These are phyloP conservation scores for Pleurostoma richardsiae DNA, from an alignment of 2,329 filamentous ascomycete genomes.

Conservation along the genomic window DNA sequence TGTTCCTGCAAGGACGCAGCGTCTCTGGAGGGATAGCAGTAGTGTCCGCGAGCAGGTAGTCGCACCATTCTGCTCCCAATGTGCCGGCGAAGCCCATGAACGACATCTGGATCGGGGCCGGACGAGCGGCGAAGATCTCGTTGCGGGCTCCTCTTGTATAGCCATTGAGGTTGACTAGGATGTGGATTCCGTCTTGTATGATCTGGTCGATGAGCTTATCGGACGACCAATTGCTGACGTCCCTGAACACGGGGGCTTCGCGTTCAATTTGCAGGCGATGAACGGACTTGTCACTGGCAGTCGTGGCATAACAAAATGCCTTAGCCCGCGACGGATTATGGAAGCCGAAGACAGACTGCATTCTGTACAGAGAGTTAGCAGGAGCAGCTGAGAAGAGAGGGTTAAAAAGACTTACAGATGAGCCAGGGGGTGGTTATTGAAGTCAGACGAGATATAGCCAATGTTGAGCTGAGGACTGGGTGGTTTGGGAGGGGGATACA, in stretches of 20 bases:
- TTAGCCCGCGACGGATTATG: slow-evolving; percentile 70
- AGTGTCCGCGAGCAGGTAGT: slow-evolving; percentile 88
- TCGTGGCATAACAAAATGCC: slow-evolving; percentile 95
- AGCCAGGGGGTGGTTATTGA: slow-evolving; percentile 95
- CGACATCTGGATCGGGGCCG: slow-evolving; percentile 96
- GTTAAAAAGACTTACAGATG: slow-evolving; percentile 50
- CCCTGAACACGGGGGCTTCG: slow-evolving; percentile 85
- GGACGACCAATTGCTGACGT: slow-evolving; percentile 81
- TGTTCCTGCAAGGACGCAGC: slow-evolving; percentile 72
- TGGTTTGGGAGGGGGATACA: slow-evolving; percentile 81
- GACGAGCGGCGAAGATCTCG: slow-evolving; percentile 91
- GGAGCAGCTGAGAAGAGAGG: too few relatives aligned
- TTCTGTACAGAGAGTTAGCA: slow-evolving; percentile 26
- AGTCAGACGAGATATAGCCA: slow-evolving; percentile 96
- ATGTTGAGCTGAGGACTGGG: slow-evolving; percentile 82
- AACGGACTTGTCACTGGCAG: slow-evolving; percentile 78
- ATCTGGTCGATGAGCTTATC: slow-evolving; percentile 85
- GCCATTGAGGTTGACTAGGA: slow-evolving; percentile 95
- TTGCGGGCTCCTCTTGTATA: slow-evolving; percentile 97
- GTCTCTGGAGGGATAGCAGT: slow-evolving; percentile 81
- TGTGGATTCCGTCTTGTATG: slow-evolving; percentile 81
- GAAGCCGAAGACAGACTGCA: slow-evolving; percentile 97
- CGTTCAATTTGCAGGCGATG: slow-evolving; percentile 91
- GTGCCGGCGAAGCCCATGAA: slow-evolving; percentile 99
- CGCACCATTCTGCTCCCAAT: slow-evolving; percentile 95